Evolutionary conservation across 495 filamentous ascomycete species (phyloP).

Genomic region (Aspergillus conjunctus): DNA sequence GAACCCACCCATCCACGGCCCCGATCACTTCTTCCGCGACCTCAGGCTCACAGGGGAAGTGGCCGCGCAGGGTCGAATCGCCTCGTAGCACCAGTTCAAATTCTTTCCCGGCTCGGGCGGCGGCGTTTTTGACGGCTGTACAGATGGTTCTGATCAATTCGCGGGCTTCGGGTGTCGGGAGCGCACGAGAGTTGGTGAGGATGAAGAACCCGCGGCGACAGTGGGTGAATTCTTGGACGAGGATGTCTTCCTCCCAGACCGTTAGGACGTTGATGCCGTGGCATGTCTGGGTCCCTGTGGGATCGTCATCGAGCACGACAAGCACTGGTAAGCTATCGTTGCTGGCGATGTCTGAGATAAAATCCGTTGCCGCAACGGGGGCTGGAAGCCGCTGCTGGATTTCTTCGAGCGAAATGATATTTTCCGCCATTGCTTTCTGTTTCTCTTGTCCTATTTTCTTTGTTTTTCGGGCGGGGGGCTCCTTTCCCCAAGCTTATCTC

Average conservation of each 20-base stretch:
- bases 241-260: conserved; percentile 7
- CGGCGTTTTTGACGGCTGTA: conserved; percentile 3
- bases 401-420: background rate
- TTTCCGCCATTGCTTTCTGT: background rate
- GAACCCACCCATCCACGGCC: conserved; percentile 7
- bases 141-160: conserved; percentile 4
- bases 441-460: background rate
- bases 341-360: background rate
- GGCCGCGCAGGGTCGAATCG: conserved; percentile 8
- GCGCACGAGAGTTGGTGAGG: conserved; percentile 8
- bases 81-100: conserved; percentile 6
- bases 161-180: background rate
- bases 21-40: conserved; percentile 8
- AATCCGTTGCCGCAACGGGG: background rate
- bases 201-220: conserved; percentile 8
- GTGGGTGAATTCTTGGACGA: conserved; percentile 2
- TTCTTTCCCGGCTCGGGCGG: background rate
- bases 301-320: conserved; percentile 10
- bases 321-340: background rate
- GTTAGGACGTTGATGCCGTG: conserved; percentile 12
- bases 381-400: background rate
- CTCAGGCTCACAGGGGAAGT: conserved; percentile 7
- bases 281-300: conserved; percentile 9
- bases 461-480: too few relatives aligned
- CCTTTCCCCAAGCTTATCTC: background rate